Conservation (phyloP, 139 green algal genomes). For the Chlamydomonas sp. region DNA sequence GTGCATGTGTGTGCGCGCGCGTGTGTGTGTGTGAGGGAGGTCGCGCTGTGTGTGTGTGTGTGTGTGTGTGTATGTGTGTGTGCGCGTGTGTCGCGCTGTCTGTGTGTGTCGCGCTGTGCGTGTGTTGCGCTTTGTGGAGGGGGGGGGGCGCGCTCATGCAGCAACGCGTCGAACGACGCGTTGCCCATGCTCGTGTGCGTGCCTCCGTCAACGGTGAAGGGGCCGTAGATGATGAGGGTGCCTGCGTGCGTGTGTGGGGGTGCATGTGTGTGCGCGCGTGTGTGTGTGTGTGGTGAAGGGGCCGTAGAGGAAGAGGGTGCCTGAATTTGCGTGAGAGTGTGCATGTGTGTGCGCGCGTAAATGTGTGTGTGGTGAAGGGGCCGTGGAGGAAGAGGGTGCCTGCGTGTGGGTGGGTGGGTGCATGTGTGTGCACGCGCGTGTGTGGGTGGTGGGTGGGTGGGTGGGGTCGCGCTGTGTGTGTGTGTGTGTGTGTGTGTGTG, state of each 20-base stretch:
- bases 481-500: too few relatives aligned
- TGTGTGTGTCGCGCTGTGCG: not conserved
- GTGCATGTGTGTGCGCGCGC: not conserved
- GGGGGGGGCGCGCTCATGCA: slow-evolving; percentile 27
- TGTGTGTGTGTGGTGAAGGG: not conserved
- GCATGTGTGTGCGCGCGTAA: not conserved
- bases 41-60: too few relatives aligned
- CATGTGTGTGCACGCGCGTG: too few relatives aligned
- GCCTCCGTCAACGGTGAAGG: slow-evolving; percentile 39
- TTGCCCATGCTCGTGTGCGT: slow-evolving; percentile 39
- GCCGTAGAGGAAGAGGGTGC: too few relatives aligned
- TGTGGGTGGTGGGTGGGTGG: too few relatives aligned
- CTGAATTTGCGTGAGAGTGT: not conserved
- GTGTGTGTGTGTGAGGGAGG: not conserved
- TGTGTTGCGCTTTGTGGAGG: not conserved
- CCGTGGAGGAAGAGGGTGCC: too few relatives aligned
- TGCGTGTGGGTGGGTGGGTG: too few relatives aligned
- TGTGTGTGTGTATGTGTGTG: not conserved
- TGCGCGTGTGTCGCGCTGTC: not conserved
- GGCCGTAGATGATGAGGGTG: slow-evolving; percentile 41
- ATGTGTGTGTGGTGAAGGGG: too few relatives aligned
- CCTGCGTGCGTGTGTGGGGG: not conserved
- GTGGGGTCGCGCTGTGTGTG: too few relatives aligned
- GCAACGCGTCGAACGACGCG: slow-evolving; percentile 40
- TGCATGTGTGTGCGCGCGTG: not conserved